These are phyloP conservation scores for Potentilla sterilis DNA, from an alignment of 306 rosid species.

Conservation along the genomic window DNA sequence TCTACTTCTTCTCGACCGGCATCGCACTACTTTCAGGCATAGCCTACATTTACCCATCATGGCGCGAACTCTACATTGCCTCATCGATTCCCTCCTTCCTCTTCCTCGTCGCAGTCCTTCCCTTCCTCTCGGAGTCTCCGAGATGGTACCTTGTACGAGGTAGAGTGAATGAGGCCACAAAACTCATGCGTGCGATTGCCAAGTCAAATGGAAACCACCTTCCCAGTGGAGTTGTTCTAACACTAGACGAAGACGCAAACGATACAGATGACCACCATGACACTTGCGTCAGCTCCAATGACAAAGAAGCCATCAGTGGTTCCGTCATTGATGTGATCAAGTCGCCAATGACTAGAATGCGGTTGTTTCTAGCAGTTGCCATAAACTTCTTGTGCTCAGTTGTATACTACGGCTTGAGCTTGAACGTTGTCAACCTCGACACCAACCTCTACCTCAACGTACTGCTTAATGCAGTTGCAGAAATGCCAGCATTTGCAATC, in stretches of 20 bases:
- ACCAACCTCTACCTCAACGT: constrained; percentile 73
- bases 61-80: constrained; percentile 75
- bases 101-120: constrained; percentile 50
- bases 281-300: not conserved
- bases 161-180: constrained; percentile 49
- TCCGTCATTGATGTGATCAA: constrained; percentile 63
- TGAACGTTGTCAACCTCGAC: constrained; percentile 64
- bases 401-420: constrained; percentile 80
- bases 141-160: constrained; percentile 92
- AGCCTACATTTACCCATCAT: constrained; percentile 57
- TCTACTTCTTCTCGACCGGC: constrained; percentile 88
- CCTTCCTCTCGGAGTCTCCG: constrained; percentile 84
- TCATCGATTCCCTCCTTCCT: constrained; percentile 73
- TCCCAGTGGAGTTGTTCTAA: constrained; percentile 44
- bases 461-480: constrained; percentile 70
- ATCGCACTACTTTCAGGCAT: constrained; percentile 62
- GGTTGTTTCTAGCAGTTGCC: constrained; percentile 56
- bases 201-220: constrained; percentile 50
- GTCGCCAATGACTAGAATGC: constrained; percentile 50
- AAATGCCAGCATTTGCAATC: constrained; percentile 77
- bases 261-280: not conserved
- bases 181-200: constrained; percentile 65
- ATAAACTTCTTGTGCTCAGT: constrained; percentile 63
- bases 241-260: constrained; percentile 58
- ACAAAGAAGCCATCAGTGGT: constrained; percentile 42